A percentile compares a stretch with the other conserved stretches of the same genome.
Evolutionary conservation across 2,329 filamentous ascomycete genomes (phyloP).

Genomic region (Xylariaceae sp.): DNA sequence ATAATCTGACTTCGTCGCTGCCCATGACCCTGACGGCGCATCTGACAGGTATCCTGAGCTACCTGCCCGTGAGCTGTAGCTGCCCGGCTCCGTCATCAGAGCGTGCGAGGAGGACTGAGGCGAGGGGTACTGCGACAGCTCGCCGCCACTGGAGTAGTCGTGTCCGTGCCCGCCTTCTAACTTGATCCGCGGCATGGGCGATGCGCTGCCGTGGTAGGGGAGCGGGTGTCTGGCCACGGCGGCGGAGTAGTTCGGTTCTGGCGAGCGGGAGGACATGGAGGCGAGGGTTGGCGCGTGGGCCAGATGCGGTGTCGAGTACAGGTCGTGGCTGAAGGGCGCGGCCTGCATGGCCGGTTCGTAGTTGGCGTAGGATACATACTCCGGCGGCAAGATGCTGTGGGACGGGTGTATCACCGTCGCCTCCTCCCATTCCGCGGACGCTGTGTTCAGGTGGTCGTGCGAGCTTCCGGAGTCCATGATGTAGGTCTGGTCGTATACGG

Average conservation of each 20-base stretch:
- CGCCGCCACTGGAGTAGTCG: conserved; percentile 35
- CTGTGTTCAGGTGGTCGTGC: conserved; percentile 36
- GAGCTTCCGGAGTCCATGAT: conserved; percentile 35
- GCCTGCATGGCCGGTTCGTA: conserved; percentile 39
- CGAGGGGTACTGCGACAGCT: conserved; percentile 38
- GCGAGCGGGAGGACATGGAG: conserved; percentile 31
- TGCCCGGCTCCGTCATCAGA: conserved; percentile 28
- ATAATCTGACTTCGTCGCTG: conserved; percentile 33
- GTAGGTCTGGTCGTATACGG: conserved; percentile 38
- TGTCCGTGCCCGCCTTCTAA: conserved; percentile 31
- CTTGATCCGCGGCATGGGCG: conserved; percentile 36
- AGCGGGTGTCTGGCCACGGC: conserved; percentile 25
- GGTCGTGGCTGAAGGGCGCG: conserved; percentile 41
- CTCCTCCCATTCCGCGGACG: conserved; percentile 41
- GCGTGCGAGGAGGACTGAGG: conserved; percentile 34
- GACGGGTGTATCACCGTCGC: conserved; percentile 36
- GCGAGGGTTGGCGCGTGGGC: conserved; percentile 29
- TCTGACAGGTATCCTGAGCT: conserved; percentile 37
- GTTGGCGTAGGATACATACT: conserved; percentile 47
- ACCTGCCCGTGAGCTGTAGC: conserved; percentile 27
- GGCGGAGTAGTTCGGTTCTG: conserved; percentile 25
- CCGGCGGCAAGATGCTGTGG: conserved; percentile 42
- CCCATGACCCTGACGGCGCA: conserved; percentile 34
- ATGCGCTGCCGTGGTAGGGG: conserved; percentile 31
- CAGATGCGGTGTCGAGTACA: conserved; percentile 38